A percentile compares a stretch with the other conserved stretches of the same genome.
phyloP scores from a whole-genome alignment of 2,329 filamentous ascomycete species.

The Pezicula radicicola region DNA sequence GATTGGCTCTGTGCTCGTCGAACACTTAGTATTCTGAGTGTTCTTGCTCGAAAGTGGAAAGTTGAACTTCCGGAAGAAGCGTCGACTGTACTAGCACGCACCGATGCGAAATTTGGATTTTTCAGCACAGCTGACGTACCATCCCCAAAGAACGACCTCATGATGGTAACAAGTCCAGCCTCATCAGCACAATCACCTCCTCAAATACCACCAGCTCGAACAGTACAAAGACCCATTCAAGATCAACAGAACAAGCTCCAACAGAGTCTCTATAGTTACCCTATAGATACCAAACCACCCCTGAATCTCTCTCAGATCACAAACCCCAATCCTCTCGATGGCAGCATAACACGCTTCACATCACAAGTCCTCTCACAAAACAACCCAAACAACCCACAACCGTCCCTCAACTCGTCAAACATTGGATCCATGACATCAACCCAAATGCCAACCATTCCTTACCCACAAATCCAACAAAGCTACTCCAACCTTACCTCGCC shows the following conservation, averaged over 20 bases:
- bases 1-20: constrained; percentile 89
- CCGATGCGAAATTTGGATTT: constrained; percentile 75
- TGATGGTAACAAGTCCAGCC: constrained; percentile 19
- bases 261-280: constrained; percentile 26
- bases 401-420: background rate
- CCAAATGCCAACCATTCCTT: background rate
- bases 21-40: constrained; percentile 79
- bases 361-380: background rate
- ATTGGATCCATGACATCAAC: too few species aligned
- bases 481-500: background rate
- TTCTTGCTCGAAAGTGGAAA: constrained; percentile 85
- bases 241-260: constrained; percentile 20
- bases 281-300: constrained; percentile 6
- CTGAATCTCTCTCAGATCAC: background rate
- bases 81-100: constrained; percentile 67
- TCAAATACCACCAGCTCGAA: constrained; percentile 3
- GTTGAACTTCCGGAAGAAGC: constrained; percentile 86
- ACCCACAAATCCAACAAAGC: background rate
- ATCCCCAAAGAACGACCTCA: constrained; percentile 27
- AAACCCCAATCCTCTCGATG: background rate
- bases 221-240: constrained; percentile 8
- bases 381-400: background rate
- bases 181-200: constrained; percentile 19
- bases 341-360: background rate
- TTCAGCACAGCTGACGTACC: constrained; percentile 45